Evolutionary conservation across 2,329 filamentous ascomycete species (phyloP), one percentile per base, ranked within the genome.

Genomic region (Samsoniella hepiali): DNA sequence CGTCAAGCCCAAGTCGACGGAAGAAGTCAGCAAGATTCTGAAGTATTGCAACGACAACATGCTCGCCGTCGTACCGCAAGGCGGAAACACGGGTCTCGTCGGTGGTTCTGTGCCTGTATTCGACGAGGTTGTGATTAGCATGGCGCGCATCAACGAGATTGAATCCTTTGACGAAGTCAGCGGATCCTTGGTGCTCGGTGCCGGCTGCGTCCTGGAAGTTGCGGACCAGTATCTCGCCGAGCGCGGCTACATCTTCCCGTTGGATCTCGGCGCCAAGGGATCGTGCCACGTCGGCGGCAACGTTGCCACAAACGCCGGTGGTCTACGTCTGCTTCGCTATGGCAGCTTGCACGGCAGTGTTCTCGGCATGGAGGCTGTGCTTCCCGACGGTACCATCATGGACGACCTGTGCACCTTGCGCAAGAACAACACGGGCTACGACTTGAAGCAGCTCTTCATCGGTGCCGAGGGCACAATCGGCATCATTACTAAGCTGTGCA

Each of bases 361-460:
- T 1, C 83, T 99, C 17, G 95, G 95, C 32, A 82, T 99, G 58
- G 94, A 99, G 79, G 95, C 90, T 27, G 96, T 99, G 9, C 82
- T 99, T 47, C 91, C 95, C 1, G 91, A 99, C 73, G 95, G 95
- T 61, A 97, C 93, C 7, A 85, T 99, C 69, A 83, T 99, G 53
- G 88, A 98, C 70, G 93, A 97, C 70, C 86, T 99, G 38, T 90
- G 87, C 69, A 93, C 86, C 65, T 82, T 99, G 64, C 88, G 95
- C 68, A 99, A 99, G 82, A 98, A 99, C 82, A 99, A 99, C 80
- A 99, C 95, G 2, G 95, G 95, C 34, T 99, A 98, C 77, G 96
- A 99, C 74, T 78, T 97, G 63, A 97, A 97, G 81, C 94, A 97
- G 77, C 84, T 97, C 42, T 97, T 99, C 75, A 96, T 99, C 71